Base-by-base conservation (phyloP, 352 stramenopile species). In the Phytopythium delawarense region DNA sequence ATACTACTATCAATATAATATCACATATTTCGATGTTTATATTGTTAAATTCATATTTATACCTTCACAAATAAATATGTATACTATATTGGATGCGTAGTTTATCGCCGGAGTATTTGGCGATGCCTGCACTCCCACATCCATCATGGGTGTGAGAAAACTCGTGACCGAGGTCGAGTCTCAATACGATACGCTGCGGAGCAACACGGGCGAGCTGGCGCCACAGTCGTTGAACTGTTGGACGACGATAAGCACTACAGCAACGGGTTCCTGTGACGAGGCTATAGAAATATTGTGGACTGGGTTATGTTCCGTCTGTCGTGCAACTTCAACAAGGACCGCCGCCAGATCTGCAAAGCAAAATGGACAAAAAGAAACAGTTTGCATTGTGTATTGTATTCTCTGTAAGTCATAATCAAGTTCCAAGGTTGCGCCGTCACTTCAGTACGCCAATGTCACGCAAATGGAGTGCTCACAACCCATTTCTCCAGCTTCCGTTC, bases 181-280 rank as follows among this genome's bases (percentile, higher is more conserved):
- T 32, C 28, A 32, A 32, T 7, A 30, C 28, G 28, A 32, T 32
- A 32, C 28, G 28, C 28, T 32, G 28, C 28, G 5, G 4, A 32
- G 28, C 28, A 32, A 32, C 28, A 7, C 28, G 4, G 28, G 28
- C 28, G 28, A 32, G 28, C 4, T 32, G 28, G 28, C 28, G 4
- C 5, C 28, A 3, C 28, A 32, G 28, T 74, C 48, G 57, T 67
- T 15, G 64, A 74, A 12, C 39, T 54, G 55, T 73, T 66, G n/a
- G 70, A 75, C 49, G 66, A 81, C 15, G 64, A 66, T 8, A 60
- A 55, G 49, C 49, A 40, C 13, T 23, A 79, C 59, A 67, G 73
- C 50, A 83, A 70, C 32, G 74, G 78, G 11, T 82, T 80, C 34
- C 51, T 72, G 15, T 76, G 37, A 72, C 21, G 45, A 51, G 45